Percentiles rank a stretch among this genome's conserved stretches.
Evolutionary conservation across 2,329 filamentous ascomycete genomes (phyloP).

Genomic region (Xylariaceae sp.): DNA sequence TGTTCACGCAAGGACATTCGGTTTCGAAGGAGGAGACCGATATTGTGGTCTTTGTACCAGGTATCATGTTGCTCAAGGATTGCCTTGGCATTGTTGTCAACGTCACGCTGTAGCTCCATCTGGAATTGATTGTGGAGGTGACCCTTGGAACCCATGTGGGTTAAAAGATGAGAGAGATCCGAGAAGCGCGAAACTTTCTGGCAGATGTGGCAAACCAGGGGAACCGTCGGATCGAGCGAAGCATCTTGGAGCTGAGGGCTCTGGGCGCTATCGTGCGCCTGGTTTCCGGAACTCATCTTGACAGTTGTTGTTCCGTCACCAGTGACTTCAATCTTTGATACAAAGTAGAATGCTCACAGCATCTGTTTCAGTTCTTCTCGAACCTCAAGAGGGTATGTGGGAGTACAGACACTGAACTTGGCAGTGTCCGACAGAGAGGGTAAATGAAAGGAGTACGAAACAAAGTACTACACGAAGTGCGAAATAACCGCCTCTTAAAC

Average conservation of each 20-base stretch:
- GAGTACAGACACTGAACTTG: neutral
- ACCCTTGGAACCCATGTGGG: slow-evolving; percentile 88
- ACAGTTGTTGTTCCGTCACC: neutral
- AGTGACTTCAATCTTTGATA: neutral
- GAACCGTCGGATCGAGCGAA: slow-evolving; percentile 40
- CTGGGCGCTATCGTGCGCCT: slow-evolving; percentile 6
- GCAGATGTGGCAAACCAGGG: slow-evolving; percentile 78
- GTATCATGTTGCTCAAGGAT: slow-evolving; percentile 63
- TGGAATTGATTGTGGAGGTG: slow-evolving; percentile 82
- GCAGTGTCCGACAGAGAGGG: neutral
- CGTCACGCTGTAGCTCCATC: slow-evolving; percentile 64
- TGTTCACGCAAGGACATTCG: slow-evolving; percentile 70
- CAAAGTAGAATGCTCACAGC: neutral
- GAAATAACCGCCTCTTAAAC: too few species aligned
- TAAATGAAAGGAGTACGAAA: neutral
- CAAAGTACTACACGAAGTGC: neutral
- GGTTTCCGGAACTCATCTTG: slow-evolving; percentile 13
- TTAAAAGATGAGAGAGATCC: slow-evolving; percentile 85
- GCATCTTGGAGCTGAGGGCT: neutral
- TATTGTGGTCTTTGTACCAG: slow-evolving; percentile 70
- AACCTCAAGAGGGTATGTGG: neutral
- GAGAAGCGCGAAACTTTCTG: slow-evolving; percentile 76
- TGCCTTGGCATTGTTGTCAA: slow-evolving; percentile 59
- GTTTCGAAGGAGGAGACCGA: slow-evolving; percentile 70
- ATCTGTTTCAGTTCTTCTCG: neutral